A percentile compares a stretch with the other conserved stretches of the same genome.
Evolutionary conservation across 768 basidiomycete species (phyloP).

Genomic region (Kwoniella pini): DNA sequence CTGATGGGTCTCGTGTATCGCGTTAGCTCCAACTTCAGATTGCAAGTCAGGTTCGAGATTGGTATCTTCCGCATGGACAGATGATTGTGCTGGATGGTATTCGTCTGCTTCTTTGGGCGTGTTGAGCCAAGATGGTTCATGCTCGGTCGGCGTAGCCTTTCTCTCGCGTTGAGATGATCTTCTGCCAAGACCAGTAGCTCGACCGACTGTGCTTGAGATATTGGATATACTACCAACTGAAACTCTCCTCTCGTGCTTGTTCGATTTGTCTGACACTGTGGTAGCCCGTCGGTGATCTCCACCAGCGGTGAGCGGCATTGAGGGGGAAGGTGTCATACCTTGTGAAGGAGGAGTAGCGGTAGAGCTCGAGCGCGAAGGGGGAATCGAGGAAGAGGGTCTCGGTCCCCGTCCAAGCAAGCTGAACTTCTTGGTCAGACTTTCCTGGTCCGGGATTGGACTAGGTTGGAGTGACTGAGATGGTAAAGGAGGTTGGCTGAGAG

Average conservation of each 20-base stretch:
- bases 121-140: constrained; percentile 11
- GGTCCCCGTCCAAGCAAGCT: constrained; percentile 30
- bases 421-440: constrained; percentile 29
- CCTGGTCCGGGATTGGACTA: constrained; percentile 29
- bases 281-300: constrained; percentile 30
- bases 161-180: constrained; percentile 25
- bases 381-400: constrained; percentile 14
- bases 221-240: constrained; percentile 45
- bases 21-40: constrained; percentile 3
- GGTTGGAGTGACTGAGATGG: constrained; percentile 61
- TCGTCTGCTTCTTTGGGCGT: constrained; percentile 28
- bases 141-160: constrained; percentile 16
- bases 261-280: constrained; percentile 35
- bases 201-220: constrained; percentile 36
- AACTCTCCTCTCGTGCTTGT: constrained; percentile 45
- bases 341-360: constrained; percentile 11
- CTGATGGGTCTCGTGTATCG: constrained; percentile 3
- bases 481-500: constrained; percentile 39
- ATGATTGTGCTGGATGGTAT: constrained; percentile 10
- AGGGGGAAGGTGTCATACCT: constrained; percentile 27
- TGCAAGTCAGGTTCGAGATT: constrained; percentile 17
- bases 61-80: constrained; percentile 10
- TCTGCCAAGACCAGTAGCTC: constrained; percentile 20
- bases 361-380: constrained; percentile 13
- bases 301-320: constrained; percentile 57